These are phyloP conservation scores for Nemania abortiva DNA, from an alignment of 2,329 filamentous ascomycete genomes.

Conservation along the genomic window DNA sequence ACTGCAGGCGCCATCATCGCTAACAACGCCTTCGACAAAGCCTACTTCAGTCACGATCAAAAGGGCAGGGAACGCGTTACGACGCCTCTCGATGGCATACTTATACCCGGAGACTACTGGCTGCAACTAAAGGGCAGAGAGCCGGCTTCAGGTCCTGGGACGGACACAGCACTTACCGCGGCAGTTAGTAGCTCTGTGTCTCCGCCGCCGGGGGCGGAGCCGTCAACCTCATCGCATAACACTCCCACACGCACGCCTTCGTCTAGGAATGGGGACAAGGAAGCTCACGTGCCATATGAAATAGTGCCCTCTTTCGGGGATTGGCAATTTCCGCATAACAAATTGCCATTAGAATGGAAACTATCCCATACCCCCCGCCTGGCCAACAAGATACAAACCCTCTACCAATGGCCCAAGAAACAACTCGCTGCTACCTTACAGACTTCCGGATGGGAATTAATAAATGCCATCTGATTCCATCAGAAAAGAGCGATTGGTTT, in stretches of 20 bases:
- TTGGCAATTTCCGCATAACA: not conserved
- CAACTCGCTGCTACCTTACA: not conserved
- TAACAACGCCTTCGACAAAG: slow-evolving; percentile 1
- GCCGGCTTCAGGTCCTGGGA: not conserved
- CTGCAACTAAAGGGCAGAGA: slow-evolving; percentile 1
- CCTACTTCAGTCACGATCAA: not conserved
- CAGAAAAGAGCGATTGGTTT: not conserved
- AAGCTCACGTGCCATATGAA: not conserved
- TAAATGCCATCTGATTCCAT: not conserved
- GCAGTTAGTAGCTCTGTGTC: not conserved
- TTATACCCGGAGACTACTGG: not conserved
- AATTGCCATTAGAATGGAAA: not conserved
- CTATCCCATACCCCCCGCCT: not conserved
- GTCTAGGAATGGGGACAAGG: not conserved
- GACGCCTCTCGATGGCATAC: not conserved
- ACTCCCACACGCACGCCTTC: not conserved
- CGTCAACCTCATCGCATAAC: not conserved
- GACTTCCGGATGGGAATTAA: not conserved
- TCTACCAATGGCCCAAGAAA: not conserved
- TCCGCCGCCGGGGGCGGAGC: not conserved
- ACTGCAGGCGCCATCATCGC: not conserved
- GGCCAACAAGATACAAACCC: not conserved
- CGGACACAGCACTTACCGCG: not conserved
- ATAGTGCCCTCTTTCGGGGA: not conserved
- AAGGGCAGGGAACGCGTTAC: not conserved